Conservation (phyloP, 495 filamentous ascomycete species). For the Neurospora terricola region DNA sequence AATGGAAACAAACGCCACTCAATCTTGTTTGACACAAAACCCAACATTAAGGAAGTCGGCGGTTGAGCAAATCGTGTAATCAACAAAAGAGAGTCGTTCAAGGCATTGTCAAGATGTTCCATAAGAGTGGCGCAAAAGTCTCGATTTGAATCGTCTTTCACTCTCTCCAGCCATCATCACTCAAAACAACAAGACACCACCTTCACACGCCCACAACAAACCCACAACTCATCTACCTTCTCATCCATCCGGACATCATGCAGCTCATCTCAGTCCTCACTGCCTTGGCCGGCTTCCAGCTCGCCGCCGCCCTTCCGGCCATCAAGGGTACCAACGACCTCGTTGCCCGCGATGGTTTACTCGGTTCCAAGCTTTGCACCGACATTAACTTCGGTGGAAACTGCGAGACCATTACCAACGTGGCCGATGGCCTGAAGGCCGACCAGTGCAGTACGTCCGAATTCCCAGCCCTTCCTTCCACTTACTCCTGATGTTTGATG, state of each 20-base stretch:
- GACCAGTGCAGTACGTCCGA: background rate
- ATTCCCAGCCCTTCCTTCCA: background rate
- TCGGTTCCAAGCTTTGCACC: background rate
- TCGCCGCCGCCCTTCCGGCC: background rate
- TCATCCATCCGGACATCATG: background rate
- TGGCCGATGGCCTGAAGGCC: background rate
- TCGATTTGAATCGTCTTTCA: background rate
- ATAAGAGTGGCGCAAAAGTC: background rate
- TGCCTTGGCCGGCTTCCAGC: background rate
- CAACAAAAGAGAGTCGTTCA: no score
- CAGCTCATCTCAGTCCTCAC: background rate
- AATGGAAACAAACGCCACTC: background rate
- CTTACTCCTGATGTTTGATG: background rate
- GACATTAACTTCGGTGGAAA: background rate
- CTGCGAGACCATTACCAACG: background rate
- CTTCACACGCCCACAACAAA: background rate
- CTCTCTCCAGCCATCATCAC: background rate
- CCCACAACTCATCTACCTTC: background rate
- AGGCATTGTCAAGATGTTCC: background rate
- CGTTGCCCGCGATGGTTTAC: background rate
- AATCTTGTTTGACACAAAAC: background rate
- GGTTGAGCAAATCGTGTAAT: background rate
- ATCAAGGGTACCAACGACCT: background rate
- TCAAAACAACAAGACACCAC: background rate
- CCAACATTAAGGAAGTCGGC: background rate